A percentile compares a stretch with the other conserved stretches of the same genome.
phyloP scores from a whole-genome alignment of 1,139 yeast genomes.

The Pichia sp. region DNA sequence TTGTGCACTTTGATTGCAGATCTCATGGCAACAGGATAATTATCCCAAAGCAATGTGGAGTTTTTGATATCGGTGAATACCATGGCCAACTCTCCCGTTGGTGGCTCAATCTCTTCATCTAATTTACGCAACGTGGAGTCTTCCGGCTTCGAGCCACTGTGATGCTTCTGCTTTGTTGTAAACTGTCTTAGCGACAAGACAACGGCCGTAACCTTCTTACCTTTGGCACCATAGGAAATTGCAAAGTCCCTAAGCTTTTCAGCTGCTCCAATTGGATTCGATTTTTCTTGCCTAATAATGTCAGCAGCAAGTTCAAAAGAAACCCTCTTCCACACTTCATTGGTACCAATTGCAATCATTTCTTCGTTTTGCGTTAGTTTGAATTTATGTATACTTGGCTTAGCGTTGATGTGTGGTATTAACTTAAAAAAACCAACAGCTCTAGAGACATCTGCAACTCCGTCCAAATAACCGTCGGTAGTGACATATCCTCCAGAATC shows the following conservation, averaged over 20 bases:
- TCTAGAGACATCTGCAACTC: conserved; percentile 75
- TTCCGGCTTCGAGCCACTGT: conserved; percentile 51
- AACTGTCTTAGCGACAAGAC: conserved; percentile 60
- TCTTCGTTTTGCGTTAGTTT: conserved; percentile 71
- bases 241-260: conserved; percentile 93
- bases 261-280: conserved; percentile 88
- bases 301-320: conserved; percentile 87
- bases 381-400: conserved; percentile 69
- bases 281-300: conserved; percentile 75
- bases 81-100: conserved; percentile 89
- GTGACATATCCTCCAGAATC: conserved; percentile 89
- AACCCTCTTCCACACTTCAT: conserved; percentile 80
- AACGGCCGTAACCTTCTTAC: conserved; percentile 70
- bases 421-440: conserved; percentile 88
- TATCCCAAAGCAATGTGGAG: conserved; percentile 91
- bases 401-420: conserved; percentile 85
- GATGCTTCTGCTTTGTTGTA: conserved; percentile 44
- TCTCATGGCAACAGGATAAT: conserved; percentile 91
- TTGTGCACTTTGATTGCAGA: conserved; percentile 94
- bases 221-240: conserved; percentile 82
- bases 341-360: conserved; percentile 80
- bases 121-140: conserved; percentile 79
- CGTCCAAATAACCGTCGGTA: conserved; percentile 81
- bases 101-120: conserved; percentile 92
- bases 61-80: conserved; percentile 96